Conservation (phyloP, 768 basidiomycete species). For the Termitomyces sp. region DNA sequence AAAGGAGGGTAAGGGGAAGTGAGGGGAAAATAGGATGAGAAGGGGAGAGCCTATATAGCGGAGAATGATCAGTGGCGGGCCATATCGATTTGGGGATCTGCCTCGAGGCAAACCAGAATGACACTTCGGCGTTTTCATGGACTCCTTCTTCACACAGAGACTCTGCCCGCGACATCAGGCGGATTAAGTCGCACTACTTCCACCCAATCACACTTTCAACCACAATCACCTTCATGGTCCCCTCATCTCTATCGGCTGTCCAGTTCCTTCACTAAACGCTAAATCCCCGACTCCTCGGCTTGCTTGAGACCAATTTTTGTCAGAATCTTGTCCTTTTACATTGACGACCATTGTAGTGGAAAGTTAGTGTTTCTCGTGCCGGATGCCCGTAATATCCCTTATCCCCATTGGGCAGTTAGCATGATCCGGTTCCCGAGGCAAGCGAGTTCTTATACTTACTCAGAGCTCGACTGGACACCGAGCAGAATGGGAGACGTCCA, state of each 20-base stretch:
- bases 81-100: conserved; percentile 14
- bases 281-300: neutral
- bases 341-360: neutral
- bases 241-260: neutral
- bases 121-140: conserved; percentile 17
- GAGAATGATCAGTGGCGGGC: conserved; percentile 13
- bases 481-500: neutral
- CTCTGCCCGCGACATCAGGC: conserved; percentile 14
- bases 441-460: too few relatives aligned
- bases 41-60: conserved; percentile 24
- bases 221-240: conserved; percentile 3
- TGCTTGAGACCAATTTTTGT: conserved; percentile 7
- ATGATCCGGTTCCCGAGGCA: conserved; percentile 44
- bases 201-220: neutral
- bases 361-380: conserved; percentile 6
- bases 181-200: conserved; percentile 8
- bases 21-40: conserved; percentile 20
- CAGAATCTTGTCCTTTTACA: conserved; percentile 1
- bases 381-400: conserved; percentile 23
- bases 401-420: conserved; percentile 27
- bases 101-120: conserved; percentile 19
- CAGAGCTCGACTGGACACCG: too few relatives aligned
- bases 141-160: conserved; percentile 7
- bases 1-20: conserved; percentile 19
- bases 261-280: neutral